phyloP scores from a whole-genome alignment of 2,329 filamentous ascomycete species.

The Ceratocystis ficicola region DNA sequence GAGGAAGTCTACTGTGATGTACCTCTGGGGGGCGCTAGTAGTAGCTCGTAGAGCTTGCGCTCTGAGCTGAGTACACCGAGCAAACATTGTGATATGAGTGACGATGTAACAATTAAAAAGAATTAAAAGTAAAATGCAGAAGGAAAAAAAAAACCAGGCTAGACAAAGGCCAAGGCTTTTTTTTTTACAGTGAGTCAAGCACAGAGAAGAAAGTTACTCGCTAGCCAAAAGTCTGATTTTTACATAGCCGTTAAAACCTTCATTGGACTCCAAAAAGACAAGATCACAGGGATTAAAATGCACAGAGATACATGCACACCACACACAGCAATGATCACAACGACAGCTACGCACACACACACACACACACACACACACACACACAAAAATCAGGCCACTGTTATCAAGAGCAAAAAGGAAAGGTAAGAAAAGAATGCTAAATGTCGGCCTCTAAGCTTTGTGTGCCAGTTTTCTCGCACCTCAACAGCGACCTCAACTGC shows the following conservation, averaged over 20 bases:
- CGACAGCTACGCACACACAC: no score
- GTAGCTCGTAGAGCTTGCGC: constrained; percentile 25
- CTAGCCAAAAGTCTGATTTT: constrained; percentile 9
- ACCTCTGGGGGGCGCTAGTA: constrained; percentile 18
- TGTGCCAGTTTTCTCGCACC: neutral
- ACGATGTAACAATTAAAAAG: constrained; percentile 13
- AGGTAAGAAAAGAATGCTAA: neutral
- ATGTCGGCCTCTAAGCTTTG: neutral
- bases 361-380: no score
- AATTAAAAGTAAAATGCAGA: neutral
- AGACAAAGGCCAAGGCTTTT: no score
- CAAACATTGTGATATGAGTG: constrained; percentile 24
- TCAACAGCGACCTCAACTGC: no score
- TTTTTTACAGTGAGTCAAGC: neutral
- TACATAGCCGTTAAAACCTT: constrained; percentile 1
- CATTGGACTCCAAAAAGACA: constrained; percentile 20
- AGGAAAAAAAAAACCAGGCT: neutral
- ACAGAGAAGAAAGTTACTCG: neutral
- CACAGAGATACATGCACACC: constrained; percentile 21
- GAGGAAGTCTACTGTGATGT: neutral
- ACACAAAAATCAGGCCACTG: neutral
- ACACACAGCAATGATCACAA: neutral
- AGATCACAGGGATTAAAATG: constrained; percentile 28
- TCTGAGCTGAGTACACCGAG: constrained; percentile 23
- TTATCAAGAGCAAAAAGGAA: neutral